These are phyloP conservation scores for Arxiozyma telluris DNA, from an alignment of 1,139 yeast species.

Conservation along the genomic window DNA sequence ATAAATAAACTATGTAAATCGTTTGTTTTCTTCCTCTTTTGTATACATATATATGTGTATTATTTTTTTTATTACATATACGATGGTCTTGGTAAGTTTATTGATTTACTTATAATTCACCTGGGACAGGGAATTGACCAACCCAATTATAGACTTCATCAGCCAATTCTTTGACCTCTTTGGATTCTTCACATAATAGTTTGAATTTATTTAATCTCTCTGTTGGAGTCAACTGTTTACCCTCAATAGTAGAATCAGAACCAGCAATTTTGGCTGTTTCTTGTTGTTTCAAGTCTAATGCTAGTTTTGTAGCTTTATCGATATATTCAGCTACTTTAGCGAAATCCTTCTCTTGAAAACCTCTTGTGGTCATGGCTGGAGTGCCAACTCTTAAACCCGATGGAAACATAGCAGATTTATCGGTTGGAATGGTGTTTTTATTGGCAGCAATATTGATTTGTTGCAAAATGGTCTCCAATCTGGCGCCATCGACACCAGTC, in stretches of 20 bases:
- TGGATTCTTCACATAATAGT: conserved; percentile 49
- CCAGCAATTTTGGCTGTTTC: conserved; percentile 41
- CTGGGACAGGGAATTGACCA: conserved; percentile 67
- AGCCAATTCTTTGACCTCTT: conserved; percentile 50
- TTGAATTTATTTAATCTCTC: conserved; percentile 59
- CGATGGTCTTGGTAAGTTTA: neutral
- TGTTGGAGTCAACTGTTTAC: conserved; percentile 34
- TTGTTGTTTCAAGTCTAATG: conserved; percentile 48
- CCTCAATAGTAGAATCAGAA: neutral
- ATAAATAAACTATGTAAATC: too few relatives aligned
- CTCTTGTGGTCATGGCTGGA: conserved; percentile 98
- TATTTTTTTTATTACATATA: neutral
- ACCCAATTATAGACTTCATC: conserved; percentile 61
- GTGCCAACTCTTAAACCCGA: conserved; percentile 95
- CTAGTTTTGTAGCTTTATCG: conserved; percentile 64
- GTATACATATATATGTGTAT: neutral
- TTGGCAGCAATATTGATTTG: conserved; percentile 87
- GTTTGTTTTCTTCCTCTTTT: too few relatives aligned
- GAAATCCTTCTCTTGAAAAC: conserved; percentile 72
- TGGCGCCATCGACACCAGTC: conserved; percentile 87
- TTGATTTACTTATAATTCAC: conserved; percentile 39
- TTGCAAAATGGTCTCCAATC: conserved; percentile 87
- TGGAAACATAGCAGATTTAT: conserved; percentile 88
- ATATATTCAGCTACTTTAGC: conserved; percentile 69
- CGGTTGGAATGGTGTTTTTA: conserved; percentile 95